Conservation (phyloP, 106 monocot genomes). For the Dendrobium nobile region DNA sequence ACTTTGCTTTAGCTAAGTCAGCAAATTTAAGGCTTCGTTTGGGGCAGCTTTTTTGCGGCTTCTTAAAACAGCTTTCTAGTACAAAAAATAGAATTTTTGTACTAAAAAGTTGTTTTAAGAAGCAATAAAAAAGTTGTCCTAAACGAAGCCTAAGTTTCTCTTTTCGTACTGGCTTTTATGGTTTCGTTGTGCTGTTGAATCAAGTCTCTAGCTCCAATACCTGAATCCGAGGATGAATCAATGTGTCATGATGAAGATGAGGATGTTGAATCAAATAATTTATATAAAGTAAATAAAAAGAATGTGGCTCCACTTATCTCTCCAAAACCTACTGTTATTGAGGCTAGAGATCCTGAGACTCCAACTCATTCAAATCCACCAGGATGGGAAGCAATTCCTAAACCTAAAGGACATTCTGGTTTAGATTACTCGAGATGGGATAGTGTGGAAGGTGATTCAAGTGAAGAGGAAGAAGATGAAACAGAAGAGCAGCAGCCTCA, state of each 20-base stretch:
- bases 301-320: constrained; percentile 4
- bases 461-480: constrained; percentile 78
- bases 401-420: constrained; percentile 87
- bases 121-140: no score
- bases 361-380: constrained; percentile 12
- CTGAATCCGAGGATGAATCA: constrained; percentile 76
- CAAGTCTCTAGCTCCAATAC: constrained; percentile 85
- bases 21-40: no score
- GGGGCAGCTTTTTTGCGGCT: no score
- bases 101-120: no score
- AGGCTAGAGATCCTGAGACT: constrained; percentile 13
- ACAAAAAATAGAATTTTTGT: no score
- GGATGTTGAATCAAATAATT: constrained; percentile 21
- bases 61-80: no score
- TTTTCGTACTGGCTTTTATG: background rate
- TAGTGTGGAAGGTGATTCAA: constrained; percentile 74
- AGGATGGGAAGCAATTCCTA: constrained; percentile 67
- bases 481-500: constrained; percentile 60
- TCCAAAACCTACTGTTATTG: constrained; percentile 1
- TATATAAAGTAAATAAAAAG: constrained; percentile 5
- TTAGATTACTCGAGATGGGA: constrained; percentile 97
- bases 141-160: background rate
- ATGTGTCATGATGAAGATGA: constrained; percentile 44
- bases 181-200: background rate
- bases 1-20: no score